phyloP scores from a whole-genome alignment of 1,139 yeast species.

The Cylindricascospora bacillispora region DNA sequence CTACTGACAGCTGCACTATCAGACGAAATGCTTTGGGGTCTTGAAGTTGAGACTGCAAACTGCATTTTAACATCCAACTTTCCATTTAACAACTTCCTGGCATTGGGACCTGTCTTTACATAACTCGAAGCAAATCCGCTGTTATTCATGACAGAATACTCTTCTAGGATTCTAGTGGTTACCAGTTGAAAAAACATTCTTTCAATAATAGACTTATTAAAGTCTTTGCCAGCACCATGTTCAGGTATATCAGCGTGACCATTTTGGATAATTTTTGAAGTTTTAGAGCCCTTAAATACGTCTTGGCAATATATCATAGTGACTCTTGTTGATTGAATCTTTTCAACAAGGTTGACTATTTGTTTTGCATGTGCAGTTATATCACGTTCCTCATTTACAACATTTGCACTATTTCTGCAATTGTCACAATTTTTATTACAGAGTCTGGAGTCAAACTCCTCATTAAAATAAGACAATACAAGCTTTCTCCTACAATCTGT shows the following conservation, averaged over 20 bases:
- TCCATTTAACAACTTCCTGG: constrained; percentile 35
- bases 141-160: constrained; percentile 56
- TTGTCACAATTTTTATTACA: constrained; percentile 80
- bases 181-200: constrained; percentile 70
- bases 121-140: constrained; percentile 79
- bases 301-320: constrained; percentile 77
- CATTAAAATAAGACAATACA: constrained; percentile 83
- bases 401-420: constrained; percentile 43
- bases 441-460: constrained; percentile 50
- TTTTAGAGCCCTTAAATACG: constrained; percentile 63
- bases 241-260: constrained; percentile 49
- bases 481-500: constrained; percentile 86
- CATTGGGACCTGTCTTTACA: constrained; percentile 45
- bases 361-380: constrained; percentile 54
- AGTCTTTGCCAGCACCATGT: constrained; percentile 58
- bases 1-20: not conserved
- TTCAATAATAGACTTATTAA: constrained; percentile 60
- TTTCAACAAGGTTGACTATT: constrained; percentile 46
- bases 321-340: constrained; percentile 46
- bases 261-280: constrained; percentile 43
- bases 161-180: constrained; percentile 54
- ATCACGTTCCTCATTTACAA: constrained; percentile 43
- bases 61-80: constrained; percentile 35
- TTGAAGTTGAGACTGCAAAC: constrained; percentile 22
- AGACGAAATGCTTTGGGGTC: not conserved